Evolutionary conservation across 2,329 filamentous ascomycete species (phyloP), one percentile per base, ranked within the genome.

Genomic region (Colletotrichum caudatum): DNA sequence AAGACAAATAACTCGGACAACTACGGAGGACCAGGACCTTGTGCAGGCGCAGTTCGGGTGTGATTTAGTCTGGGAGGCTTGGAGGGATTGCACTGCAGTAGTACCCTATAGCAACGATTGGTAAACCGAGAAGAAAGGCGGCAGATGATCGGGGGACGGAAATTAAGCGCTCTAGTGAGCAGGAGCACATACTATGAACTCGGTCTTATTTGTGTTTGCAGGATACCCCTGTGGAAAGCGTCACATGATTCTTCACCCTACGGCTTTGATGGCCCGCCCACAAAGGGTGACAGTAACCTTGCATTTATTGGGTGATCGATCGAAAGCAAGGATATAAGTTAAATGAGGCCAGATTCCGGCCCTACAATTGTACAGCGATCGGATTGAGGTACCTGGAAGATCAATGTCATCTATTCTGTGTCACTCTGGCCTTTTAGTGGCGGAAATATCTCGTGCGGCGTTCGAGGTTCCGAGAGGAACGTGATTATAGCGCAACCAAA

Each of bases 11-110:
- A 56, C 35, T 35, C 33, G 35, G 53, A 58, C n/a, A 73, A 64
- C 46, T 57, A 68, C 35, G 74, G 71, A 18, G 68, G 73, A 11
- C 48, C 33, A 11, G 74, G 74, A 1, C 73, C 73, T 11, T 75
- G 74, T 60, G n/a, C 72, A n/a, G 66, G 57, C 6, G 20, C 46
- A 16, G 37, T 70, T 20, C 50, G 57, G 3, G 48, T 5, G n/a
- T 66, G 41, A 64, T 33, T 4, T 35, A 29, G 6, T 33, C 11
- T 18, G 8, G 9, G 20, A n/a, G 35, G 46, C 33, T 14, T 18
- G 16, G 26, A 9, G 5, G 16, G 8, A 39, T 3, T 16, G 18
- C 9, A 37, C n/a, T 2, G 1, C 5, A 41, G 7, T 18, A 11
- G 29, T 6, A 5, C 16, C 29, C 7, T 14, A 26, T 26, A n/a